Percentiles rank a stretch among this genome's conserved stretches.
Conservation (phyloP, 2,329 filamentous ascomycete species). For the Diaporthe sp. region DNA sequence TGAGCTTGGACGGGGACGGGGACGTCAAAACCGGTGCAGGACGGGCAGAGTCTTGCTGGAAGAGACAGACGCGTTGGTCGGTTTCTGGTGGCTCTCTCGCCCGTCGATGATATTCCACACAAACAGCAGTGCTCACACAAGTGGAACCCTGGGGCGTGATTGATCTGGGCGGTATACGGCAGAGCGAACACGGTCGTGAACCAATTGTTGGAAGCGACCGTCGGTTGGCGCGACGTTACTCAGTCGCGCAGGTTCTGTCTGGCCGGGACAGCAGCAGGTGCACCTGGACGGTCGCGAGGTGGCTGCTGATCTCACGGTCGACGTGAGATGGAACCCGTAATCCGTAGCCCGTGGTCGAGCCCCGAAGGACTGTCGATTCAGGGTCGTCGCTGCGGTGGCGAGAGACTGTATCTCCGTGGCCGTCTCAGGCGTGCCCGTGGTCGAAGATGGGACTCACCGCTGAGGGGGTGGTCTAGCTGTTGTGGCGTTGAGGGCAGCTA, state of each 20-base stretch:
- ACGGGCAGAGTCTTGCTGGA: slow-evolving; percentile 28
- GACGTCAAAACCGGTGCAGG: slow-evolving; percentile 10
- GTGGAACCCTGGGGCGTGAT: slow-evolving; percentile 13
- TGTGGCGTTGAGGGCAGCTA: slow-evolving; percentile 23
- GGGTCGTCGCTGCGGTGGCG: slow-evolving; percentile 12
- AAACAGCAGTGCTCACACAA: slow-evolving; percentile 28
- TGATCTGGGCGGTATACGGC: slow-evolving; percentile 20
- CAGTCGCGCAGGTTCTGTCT: slow-evolving; percentile 32
- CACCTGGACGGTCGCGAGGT: slow-evolving; percentile 27
- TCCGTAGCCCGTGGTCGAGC: slow-evolving; percentile 21
- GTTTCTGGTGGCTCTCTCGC: slow-evolving; percentile 15
- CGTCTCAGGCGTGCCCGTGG: slow-evolving; percentile 27
- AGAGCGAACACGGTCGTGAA: slow-evolving; percentile 19
- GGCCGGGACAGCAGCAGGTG: slow-evolving; percentile 16
- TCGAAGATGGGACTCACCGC: slow-evolving; percentile 29
- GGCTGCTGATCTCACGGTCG: slow-evolving; percentile 36
- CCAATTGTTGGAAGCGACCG: slow-evolving; percentile 32
- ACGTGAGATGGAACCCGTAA: slow-evolving; percentile 23
- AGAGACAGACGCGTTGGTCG: slow-evolving; percentile 27
- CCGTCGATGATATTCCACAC: slow-evolving; percentile 33
- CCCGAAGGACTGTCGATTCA: slow-evolving; percentile 3
- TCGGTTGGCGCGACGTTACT: slow-evolving; percentile 40
- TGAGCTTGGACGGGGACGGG: slow-evolving; percentile 21
- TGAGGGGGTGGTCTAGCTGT: slow-evolving; percentile 30
- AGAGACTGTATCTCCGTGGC: slow-evolving; percentile 22